Conservation (phyloP, 2,329 filamentous ascomycete genomes). For the Colletotrichum plurivorum region DNA sequence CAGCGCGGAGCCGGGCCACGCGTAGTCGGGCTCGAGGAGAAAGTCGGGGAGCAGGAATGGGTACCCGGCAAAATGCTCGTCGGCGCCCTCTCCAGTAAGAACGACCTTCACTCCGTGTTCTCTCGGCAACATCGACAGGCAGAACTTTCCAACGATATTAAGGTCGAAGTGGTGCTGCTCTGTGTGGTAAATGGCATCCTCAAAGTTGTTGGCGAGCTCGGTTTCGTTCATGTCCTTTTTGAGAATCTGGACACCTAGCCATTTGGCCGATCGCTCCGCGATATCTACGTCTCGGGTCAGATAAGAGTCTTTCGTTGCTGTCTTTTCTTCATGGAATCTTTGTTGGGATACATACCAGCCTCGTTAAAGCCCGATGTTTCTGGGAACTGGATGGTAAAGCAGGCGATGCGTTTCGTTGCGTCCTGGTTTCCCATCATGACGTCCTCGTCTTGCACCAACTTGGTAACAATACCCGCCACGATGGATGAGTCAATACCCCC, state of each 20-base stretch:
- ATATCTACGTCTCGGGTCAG: slow-evolving; percentile 41
- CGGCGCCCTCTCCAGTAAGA: slow-evolving; percentile 66
- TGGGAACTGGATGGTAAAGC: slow-evolving; percentile 67
- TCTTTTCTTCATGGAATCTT: not conserved
- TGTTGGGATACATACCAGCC: slow-evolving; percentile 49
- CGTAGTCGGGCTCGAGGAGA: slow-evolving; percentile 62
- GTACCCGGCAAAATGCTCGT: slow-evolving; percentile 70
- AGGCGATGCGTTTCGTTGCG: slow-evolving; percentile 45
- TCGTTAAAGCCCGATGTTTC: slow-evolving; percentile 65
- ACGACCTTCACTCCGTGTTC: slow-evolving; percentile 67
- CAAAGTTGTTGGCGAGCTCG: slow-evolving; percentile 48
- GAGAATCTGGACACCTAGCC: slow-evolving; percentile 48
- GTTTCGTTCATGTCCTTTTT: slow-evolving; percentile 47
- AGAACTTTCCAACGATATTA: slow-evolving; percentile 66
- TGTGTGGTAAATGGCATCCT: slow-evolving; percentile 47
- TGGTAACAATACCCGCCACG: slow-evolving; percentile 68
- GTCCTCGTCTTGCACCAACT: slow-evolving; percentile 62
- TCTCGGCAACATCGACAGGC: slow-evolving; percentile 60
- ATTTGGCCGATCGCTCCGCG: slow-evolving; percentile 51
- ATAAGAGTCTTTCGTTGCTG: not conserved
- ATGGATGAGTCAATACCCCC: slow-evolving; percentile 72
- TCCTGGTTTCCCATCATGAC: slow-evolving; percentile 59
- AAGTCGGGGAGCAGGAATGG: slow-evolving; percentile 60
- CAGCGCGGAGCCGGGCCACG: slow-evolving; percentile 46
- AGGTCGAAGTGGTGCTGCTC: slow-evolving; percentile 59